phyloP scores from a whole-genome alignment of 2,329 filamentous ascomycete species.

The Pseudopithomyces maydicus region DNA sequence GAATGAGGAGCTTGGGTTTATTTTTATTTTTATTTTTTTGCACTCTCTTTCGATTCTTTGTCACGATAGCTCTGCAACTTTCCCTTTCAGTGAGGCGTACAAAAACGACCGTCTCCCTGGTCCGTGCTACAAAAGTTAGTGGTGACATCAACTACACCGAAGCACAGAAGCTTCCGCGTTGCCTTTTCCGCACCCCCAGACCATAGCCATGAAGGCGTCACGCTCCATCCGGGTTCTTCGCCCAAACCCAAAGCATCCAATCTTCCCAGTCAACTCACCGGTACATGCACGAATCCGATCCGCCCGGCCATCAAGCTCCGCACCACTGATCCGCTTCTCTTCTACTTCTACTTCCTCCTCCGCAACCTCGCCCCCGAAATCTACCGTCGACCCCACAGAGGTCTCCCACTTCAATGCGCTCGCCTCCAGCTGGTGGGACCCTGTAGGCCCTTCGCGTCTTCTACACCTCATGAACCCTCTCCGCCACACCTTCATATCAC shows the following conservation, averaged over 20 bases:
- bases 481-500: conserved; percentile 86
- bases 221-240: not conserved
- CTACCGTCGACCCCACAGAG: conserved; percentile 76
- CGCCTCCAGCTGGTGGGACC: conserved; percentile 96
- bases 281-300: not conserved
- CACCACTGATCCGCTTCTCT: conserved; percentile 18
- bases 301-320: not conserved
- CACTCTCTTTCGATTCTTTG: not conserved
- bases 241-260: not conserved
- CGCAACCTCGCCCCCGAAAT: conserved; percentile 20
- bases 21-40: not conserved
- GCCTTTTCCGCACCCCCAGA: not conserved
- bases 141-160: conserved; percentile 14
- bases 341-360: conserved; percentile 21
- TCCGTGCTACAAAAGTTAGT: conserved; percentile 12
- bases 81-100: not conserved
- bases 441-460: conserved; percentile 86
- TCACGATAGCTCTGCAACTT: not conserved
- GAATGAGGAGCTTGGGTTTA: not conserved
- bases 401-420: conserved; percentile 94
- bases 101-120: conserved; percentile 3
- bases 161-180: not conserved
- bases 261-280: not conserved
- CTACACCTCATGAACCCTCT: conserved; percentile 98
- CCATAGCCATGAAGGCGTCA: conserved; percentile 7